Conservation (phyloP, 1,139 yeast species). For the Diutina rugosa region DNA sequence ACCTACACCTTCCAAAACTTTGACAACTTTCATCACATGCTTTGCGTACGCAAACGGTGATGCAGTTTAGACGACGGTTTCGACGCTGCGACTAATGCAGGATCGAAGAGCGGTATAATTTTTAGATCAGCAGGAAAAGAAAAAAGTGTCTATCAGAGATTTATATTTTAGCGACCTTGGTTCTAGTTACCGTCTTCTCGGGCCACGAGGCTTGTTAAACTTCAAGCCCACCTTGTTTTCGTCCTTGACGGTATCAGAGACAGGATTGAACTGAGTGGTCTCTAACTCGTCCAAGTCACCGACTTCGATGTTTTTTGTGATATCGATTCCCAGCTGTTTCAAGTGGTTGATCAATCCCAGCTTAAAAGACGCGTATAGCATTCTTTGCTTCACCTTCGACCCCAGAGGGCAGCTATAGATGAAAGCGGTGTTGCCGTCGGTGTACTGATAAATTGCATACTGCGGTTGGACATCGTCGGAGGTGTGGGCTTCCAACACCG, state of each 20-base stretch:
- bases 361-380: slow-evolving; percentile 83
- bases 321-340: slow-evolving; percentile 11
- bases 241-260: slow-evolving; percentile 1
- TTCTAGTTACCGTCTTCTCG: slow-evolving; percentile 28
- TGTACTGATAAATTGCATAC: slow-evolving; percentile 43
- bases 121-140: too few species aligned
- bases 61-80: background rate
- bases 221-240: slow-evolving; percentile 13
- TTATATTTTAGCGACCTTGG: background rate
- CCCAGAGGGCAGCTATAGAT: slow-evolving; percentile 86
- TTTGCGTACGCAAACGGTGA: background rate
- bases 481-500: slow-evolving; percentile 8
- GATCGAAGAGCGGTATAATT: background rate
- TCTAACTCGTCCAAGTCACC: slow-evolving; percentile 63
- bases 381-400: slow-evolving; percentile 79
- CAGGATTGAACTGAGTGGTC: slow-evolving; percentile 16
- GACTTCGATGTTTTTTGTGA: slow-evolving; percentile 41
- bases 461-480: slow-evolving; percentile 5
- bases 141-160: background rate
- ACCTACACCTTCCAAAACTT: too few species aligned
- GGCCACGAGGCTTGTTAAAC: slow-evolving; percentile 45
- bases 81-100: background rate
- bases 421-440: slow-evolving; percentile 29
- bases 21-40: background rate
- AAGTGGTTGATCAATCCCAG: slow-evolving; percentile 49